Evolutionary conservation across 2,329 filamentous ascomycete species (phyloP).

Genomic region (Neonectria punicea): DNA sequence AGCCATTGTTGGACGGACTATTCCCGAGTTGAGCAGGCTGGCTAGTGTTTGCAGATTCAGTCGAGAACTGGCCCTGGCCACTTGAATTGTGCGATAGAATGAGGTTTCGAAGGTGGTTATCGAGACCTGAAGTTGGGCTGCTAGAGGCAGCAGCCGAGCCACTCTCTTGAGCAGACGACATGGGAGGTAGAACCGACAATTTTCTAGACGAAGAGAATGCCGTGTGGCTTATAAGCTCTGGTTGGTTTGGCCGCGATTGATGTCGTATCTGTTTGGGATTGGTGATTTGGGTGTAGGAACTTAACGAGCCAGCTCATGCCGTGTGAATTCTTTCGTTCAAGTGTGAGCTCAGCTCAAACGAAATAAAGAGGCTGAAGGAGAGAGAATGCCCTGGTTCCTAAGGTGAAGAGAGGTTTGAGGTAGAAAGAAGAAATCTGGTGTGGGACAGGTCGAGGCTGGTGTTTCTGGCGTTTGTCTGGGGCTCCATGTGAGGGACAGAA

Average conservation of each 20-base stretch:
- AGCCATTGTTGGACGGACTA: background rate
- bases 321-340: background rate
- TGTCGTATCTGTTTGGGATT: background rate
- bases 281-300: background rate
- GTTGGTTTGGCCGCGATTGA: conserved; percentile 2
- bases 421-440: background rate
- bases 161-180: conserved; percentile 6
- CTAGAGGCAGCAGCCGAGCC: conserved; percentile 10
- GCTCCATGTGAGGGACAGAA: conserved; percentile 20
- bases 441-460: background rate
- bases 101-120: conserved; percentile 68
- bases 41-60: background rate
- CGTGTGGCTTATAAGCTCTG: background rate
- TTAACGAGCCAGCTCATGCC: background rate
- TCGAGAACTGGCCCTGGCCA: conserved; percentile 9
- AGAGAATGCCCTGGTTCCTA: background rate
- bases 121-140: conserved; percentile 50
- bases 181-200: background rate
- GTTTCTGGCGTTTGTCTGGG: conserved; percentile 5
- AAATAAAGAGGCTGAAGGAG: background rate
- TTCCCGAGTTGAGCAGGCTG: conserved; percentile 7
- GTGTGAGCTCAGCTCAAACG: background rate
- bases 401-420: background rate
- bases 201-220: background rate
- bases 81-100: conserved; percentile 64